phyloP scores from a whole-genome alignment of 306 rosid species.

The Bauhinia variegata region DNA sequence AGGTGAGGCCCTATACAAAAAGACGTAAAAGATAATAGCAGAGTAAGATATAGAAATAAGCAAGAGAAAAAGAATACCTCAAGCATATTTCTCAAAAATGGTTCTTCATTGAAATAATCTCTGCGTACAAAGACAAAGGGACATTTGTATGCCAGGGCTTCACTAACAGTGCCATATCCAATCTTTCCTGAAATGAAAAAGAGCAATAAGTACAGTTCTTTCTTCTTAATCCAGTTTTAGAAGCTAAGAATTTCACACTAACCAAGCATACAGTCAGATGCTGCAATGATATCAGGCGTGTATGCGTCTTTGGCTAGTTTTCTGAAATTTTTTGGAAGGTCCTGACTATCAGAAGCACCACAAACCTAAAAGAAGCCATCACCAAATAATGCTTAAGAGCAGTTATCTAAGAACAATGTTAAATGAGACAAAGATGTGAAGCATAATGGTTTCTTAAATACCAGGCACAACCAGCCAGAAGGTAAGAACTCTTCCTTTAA shows the following conservation, averaged over 20 bases:
- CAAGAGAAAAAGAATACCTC: constrained; percentile 57
- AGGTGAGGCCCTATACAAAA: constrained; percentile 16
- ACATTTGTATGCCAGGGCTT: constrained; percentile 83
- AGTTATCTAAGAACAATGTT: constrained; percentile 14
- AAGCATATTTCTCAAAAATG: constrained; percentile 96
- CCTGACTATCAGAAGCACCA: constrained; percentile 78
- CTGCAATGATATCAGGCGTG: constrained; percentile 93
- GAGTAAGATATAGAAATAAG: constrained; percentile 22
- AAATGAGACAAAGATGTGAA: constrained; percentile 25
- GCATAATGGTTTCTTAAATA: constrained; percentile 38
- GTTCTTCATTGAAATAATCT: constrained; percentile 98
- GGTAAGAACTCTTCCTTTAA: constrained; percentile 90
- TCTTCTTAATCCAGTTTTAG: constrained; percentile 29
- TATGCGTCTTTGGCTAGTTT: constrained; percentile 81
- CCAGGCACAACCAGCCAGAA: constrained; percentile 95
- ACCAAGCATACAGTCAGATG: constrained; percentile 99
- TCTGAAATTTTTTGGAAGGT: constrained; percentile 81
- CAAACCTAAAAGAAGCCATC: constrained; percentile 65
- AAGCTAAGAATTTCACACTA: constrained; percentile 35
- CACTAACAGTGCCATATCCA: constrained; percentile 96
- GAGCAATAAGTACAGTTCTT: constrained; percentile 15
- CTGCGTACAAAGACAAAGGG: constrained; percentile 98
- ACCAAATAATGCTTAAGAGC: constrained; percentile 14
- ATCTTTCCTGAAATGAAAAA: constrained; percentile 74
- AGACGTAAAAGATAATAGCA: constrained; percentile 9